Conservation (phyloP, 2,329 filamentous ascomycete species). For the Cercospora zeina region DNA sequence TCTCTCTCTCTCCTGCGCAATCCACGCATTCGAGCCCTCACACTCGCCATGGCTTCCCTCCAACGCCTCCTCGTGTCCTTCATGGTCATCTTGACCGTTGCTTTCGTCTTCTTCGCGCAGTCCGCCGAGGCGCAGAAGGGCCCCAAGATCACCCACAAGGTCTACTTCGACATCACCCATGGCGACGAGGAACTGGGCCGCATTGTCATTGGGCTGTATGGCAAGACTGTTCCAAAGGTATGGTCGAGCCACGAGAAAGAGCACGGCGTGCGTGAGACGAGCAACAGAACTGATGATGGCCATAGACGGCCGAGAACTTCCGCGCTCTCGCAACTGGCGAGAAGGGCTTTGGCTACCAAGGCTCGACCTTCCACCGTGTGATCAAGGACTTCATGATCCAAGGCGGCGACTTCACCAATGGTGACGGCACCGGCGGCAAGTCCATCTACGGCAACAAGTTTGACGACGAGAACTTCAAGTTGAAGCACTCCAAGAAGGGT, state of each 20-base stretch:
- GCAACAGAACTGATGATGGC: constrained; percentile 10
- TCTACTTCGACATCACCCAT: constrained; percentile 81
- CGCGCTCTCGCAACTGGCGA: constrained; percentile 79
- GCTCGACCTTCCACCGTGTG: constrained; percentile 82
- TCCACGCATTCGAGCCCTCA: constrained; percentile 14
- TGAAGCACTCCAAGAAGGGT: constrained; percentile 84
- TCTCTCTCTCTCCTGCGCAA: constrained; percentile 11
- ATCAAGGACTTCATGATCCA: constrained; percentile 93
- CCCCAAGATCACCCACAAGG: constrained; percentile 56
- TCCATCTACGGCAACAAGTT: constrained; percentile 86
- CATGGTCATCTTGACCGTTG: constrained; percentile 73
- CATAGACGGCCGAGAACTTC: constrained; percentile 68
- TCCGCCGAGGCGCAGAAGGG: constrained; percentile 75
- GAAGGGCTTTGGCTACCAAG: constrained; percentile 82
- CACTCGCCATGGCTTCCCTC: constrained; percentile 68
- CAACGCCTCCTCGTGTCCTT: constrained; percentile 70
- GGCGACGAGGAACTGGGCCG: constrained; percentile 73
- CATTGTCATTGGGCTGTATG: constrained; percentile 80
- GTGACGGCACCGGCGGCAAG: constrained; percentile 80
- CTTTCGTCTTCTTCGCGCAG: constrained; percentile 73
- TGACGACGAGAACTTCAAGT: constrained; percentile 90
- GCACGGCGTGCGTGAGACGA: not conserved
- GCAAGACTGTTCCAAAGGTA: constrained; percentile 79
- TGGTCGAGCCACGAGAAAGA: not conserved
- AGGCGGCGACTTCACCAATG: constrained; percentile 83